Evolutionary conservation across 2,329 filamentous ascomycete genomes (phyloP), one percentile per base, ranked within the genome.

Genomic region (Colletotrichum liaoningense): DNA sequence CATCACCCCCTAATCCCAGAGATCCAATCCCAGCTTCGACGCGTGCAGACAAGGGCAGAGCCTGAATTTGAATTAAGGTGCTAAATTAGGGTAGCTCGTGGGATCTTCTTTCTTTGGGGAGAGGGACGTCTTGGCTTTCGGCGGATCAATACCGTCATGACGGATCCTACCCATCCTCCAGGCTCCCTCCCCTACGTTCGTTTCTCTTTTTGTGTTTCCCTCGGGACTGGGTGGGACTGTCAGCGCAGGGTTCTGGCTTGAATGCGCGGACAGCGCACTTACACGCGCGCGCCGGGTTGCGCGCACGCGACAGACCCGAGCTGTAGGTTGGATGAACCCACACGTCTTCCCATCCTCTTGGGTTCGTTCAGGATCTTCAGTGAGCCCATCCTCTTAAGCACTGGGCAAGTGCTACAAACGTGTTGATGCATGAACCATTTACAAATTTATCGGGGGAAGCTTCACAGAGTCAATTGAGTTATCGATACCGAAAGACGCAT

Each of bases 81-180:
- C 46, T n/a, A 26, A 55, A 55, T 35, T 38, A 35, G 30, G 62
- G n/a, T 22, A 26, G 62, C 12, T 54, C 5, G 12, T 12, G 22
- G 14, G 28, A 42, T 38, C 2, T 38, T 24, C 1, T 63, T 16
- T 63, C 1, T n/a, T n/a, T n/a, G 19, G 42, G 14, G 42, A 5
- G 16, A n/a, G 6, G 8, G 26, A 26, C 3, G 42, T 46, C 38
- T 49, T 63, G 24, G 28, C 14, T 42, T 42, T 38, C 30, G 14
- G 8, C 7, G 42, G 42, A 8, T 63, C 46, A 24, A 62, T 35
- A 63, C 52, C 62, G 60, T 54, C 60, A 63, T 35, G 42, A 63
- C 5, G 42, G 60, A 33, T 22, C 14, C 28, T 4, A 16, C n/a
- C 5, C 19, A 6, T 33, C 35, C 35, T 16, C 14, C 26, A 26